phyloP scores from a whole-genome alignment of 805 yeast species.

The Candida manassasensis region DNA sequence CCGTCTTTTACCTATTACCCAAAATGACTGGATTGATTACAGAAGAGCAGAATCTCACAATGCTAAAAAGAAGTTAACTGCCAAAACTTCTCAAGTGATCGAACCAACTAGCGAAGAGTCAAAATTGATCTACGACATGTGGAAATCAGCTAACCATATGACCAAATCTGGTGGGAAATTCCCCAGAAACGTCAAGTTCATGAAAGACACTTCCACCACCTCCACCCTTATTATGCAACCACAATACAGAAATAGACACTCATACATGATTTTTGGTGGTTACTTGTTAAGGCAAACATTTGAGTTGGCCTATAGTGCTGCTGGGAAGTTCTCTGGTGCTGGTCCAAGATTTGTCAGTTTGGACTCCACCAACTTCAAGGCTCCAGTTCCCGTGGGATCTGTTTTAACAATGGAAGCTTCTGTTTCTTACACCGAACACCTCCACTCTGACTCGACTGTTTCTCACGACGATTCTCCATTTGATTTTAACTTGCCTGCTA shows the following conservation, averaged over 20 bases:
- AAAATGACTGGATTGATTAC: constrained; percentile 76
- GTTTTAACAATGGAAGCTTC: constrained; percentile 79
- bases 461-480: constrained; percentile 31
- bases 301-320: constrained; percentile 89
- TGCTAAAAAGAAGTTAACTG: constrained; percentile 76
- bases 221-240: constrained; percentile 94
- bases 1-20: constrained; percentile 68
- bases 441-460: constrained; percentile 37
- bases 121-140: constrained; percentile 69
- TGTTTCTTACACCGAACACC: constrained; percentile 81
- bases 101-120: constrained; percentile 71
- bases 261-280: constrained; percentile 94
- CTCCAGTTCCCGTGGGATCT: constrained; percentile 95
- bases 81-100: constrained; percentile 56
- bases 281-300: constrained; percentile 87
- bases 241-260: constrained; percentile 90
- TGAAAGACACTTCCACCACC: constrained; percentile 66
- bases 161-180: constrained; percentile 28
- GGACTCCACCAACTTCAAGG: constrained; percentile 86
- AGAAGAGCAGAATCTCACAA: constrained; percentile 87
- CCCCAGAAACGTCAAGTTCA: constrained; percentile 53
- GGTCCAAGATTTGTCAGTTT: constrained; percentile 86
- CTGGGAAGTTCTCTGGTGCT: constrained; percentile 82
- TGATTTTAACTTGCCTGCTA: constrained; percentile 52
- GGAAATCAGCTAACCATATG: constrained; percentile 41